Evolutionary conservation across 768 basidiomycete genomes (phyloP), one percentile per base, ranked within the genome.

Genomic region (Boletus barrowsii): DNA sequence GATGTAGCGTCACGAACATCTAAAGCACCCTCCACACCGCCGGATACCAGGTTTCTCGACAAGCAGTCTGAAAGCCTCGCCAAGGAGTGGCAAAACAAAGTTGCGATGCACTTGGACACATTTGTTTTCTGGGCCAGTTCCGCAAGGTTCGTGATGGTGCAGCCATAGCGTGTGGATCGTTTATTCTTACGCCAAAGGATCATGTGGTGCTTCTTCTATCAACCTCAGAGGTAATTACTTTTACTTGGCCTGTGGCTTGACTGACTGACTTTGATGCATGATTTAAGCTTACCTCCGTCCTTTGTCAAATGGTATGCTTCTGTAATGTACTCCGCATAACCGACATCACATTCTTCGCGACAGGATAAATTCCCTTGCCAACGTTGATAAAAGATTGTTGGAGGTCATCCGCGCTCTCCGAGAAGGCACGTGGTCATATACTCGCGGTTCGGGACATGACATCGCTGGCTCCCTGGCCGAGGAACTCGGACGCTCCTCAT

Each of bases 141-240:
- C 55, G 85, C 88, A 32, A 83, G 89, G 89, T 89, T 55, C 30
- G 75, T 68, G 36, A 42, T 13, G 3, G 18, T 48, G 11, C 51
- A 42, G 40, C 39, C 40, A 8, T 2, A 7, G 33, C 14, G 15
- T 24, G 48, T 30, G 22, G 18, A 15, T 26, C 32, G 35, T 42
- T 51, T 24, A 55, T 22, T 51, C 49, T 64, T 33, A 32, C 37
- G 51, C 26, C 20, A 41, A 64, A 91, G 90, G 63, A 90, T 91
- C 50, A 90, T 91, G 88, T 91, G 90, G 90, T 90, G 89, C 61
- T 92, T 88, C 69, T 85, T 89, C 66, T 91, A 92, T 61, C 76
- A 85, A 62, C 88, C 89, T 5, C 74, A 81, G 57, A 81, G 86
- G 87, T 89, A 63, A 62, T 58, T 15, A 36, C 7, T 42, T 29